phyloP scores from a whole-genome alignment of 1,284 basidiomycete genomes.

The Ustilago curta region DNA sequence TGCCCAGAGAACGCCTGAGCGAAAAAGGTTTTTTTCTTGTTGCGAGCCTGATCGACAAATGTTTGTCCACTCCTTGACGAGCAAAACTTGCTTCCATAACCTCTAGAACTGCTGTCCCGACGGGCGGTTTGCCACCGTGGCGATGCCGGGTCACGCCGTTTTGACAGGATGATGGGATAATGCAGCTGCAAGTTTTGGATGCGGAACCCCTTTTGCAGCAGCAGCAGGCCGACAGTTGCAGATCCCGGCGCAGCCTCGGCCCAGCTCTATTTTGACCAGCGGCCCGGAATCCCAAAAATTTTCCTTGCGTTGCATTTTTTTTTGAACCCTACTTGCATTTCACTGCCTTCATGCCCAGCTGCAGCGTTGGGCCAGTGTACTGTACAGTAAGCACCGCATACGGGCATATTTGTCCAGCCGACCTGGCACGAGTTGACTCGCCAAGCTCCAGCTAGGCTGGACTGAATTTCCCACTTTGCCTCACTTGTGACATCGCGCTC shows the following conservation, averaged over 20 bases:
- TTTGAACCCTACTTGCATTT: constrained; percentile 39
- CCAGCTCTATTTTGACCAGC: neutral
- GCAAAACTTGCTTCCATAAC: neutral
- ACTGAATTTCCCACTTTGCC: neutral
- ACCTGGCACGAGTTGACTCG: constrained; percentile 32
- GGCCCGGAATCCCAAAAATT: neutral
- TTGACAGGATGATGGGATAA: too few species aligned
- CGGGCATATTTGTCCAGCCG: constrained; percentile 33
- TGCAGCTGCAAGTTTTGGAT: neutral
- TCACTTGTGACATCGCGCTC: constrained; percentile 18
- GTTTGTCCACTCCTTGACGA: neutral
- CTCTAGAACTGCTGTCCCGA: constrained; percentile 12
- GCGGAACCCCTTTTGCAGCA: too few species aligned
- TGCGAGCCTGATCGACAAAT: neutral
- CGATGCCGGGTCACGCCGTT: neutral
- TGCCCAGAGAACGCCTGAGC: too few species aligned
- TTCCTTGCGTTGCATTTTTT: neutral
- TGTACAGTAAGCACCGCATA: too few species aligned
- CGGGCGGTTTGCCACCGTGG: neutral
- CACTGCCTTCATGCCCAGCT: neutral
- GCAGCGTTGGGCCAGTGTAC: neutral
- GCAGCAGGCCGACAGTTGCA: too few species aligned
- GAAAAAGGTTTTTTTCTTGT: constrained; percentile 6
- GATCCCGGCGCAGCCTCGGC: too few species aligned
- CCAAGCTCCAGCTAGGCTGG: constrained; percentile 35